Evolutionary conservation across 768 basidiomycete species (phyloP).

Genomic region (Boletellus sp.): DNA sequence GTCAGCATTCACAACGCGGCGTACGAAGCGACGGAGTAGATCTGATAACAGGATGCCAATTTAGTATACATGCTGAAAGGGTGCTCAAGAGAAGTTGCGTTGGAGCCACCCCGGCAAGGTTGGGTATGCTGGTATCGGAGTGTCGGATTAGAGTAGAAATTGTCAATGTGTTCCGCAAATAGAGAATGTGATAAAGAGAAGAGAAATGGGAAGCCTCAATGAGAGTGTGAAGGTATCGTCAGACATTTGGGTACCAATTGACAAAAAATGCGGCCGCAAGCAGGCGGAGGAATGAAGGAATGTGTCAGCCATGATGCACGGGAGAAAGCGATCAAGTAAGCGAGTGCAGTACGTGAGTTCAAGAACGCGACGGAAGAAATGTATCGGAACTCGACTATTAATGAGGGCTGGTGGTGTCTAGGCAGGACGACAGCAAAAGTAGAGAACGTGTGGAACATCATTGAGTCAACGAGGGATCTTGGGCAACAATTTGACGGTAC

Average conservation of each 20-base stretch:
- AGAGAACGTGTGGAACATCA: constrained; percentile 12
- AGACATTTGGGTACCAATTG: constrained; percentile 27
- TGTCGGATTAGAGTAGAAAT: constrained; percentile 25
- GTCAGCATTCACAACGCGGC: constrained; percentile 96
- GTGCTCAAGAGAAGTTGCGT: constrained; percentile 10
- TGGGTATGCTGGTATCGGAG: constrained; percentile 22
- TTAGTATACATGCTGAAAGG: constrained; percentile 20
- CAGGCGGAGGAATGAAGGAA: constrained; percentile 23
- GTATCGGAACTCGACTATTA: constrained; percentile 21
- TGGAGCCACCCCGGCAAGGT: constrained; percentile 21
- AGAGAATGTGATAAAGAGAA: constrained; percentile 35
- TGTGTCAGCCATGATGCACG: constrained; percentile 31
- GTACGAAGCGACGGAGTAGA: constrained; percentile 42
- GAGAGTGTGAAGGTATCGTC: constrained; percentile 36
- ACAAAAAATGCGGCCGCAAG: constrained; percentile 19
- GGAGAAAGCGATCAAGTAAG: constrained; percentile 22
- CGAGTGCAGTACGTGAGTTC: constrained; percentile 26
- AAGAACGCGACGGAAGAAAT: constrained; percentile 22
- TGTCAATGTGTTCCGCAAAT: constrained; percentile 36
- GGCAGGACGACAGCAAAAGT: constrained; percentile 7
- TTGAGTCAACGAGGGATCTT: constrained; percentile 64
- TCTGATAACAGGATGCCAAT: constrained; percentile 15
- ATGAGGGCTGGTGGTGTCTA: constrained; percentile 19
- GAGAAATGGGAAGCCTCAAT: constrained; percentile 14
- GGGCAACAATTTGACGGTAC: constrained; percentile 76